Evolutionary conservation across 31 red algal species (phyloP).

Genomic region (Bonnemaisonia californica): DNA sequence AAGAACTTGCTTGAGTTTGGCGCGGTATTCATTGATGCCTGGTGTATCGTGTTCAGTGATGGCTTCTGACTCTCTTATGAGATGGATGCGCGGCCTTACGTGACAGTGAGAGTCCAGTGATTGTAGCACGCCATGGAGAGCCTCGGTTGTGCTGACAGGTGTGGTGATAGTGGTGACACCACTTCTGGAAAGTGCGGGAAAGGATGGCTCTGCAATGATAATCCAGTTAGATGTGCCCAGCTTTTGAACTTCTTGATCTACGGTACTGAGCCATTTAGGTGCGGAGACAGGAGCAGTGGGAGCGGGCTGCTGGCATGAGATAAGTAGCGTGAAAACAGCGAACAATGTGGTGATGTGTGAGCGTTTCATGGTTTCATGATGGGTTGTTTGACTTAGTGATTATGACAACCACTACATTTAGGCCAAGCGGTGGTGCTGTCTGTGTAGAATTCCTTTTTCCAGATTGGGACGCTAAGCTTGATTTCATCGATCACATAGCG

Average conservation of each 20-base stretch:
- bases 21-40: neutral
- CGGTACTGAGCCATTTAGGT: neutral
- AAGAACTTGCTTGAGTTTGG: neutral
- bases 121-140: conserved; percentile 1
- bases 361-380: no score
- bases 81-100: neutral
- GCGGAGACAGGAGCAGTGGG: no score
- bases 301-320: no score
- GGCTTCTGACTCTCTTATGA: neutral
- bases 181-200: conserved; percentile 7
- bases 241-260: conserved; percentile 7
- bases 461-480: conserved; percentile 2
- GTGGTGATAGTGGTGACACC: neutral
- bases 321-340: no score
- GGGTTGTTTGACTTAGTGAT: no score
- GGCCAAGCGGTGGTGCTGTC: conserved; percentile 5
- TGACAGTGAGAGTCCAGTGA: neutral
- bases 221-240: conserved; percentile 16
- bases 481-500: conserved; percentile 16
- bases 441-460: conserved; percentile 7
- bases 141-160: neutral
- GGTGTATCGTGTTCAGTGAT: neutral
- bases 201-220: conserved; percentile 12
- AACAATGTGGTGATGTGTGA: no score
- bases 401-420: neutral